Percentiles rank a stretch among this genome's conserved stretches.
Conservation (phyloP, 768 basidiomycete species). For the Harrya chromipes region DNA sequence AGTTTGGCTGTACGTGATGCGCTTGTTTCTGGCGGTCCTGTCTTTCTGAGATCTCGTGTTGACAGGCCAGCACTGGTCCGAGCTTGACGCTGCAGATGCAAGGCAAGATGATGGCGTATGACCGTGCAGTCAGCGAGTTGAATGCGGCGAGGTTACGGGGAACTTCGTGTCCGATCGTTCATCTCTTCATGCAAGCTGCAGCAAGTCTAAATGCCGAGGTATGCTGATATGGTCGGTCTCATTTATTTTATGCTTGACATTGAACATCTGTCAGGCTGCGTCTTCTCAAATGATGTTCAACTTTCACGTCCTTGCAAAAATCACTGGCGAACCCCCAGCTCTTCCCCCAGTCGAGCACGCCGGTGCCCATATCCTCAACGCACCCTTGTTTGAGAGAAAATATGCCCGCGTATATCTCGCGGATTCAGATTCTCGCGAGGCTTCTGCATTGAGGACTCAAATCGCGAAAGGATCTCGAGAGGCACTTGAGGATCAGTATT, state of each 20-base stretch:
- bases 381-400: constrained; percentile 77
- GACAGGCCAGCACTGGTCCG: constrained; percentile 45
- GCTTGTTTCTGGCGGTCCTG: not conserved
- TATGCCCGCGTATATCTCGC: constrained; percentile 75
- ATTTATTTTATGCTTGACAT: not conserved
- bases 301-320: constrained; percentile 72
- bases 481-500: constrained; percentile 88
- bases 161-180: constrained; percentile 72
- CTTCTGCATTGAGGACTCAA: constrained; percentile 60
- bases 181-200: constrained; percentile 67
- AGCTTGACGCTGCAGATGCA: constrained; percentile 77
- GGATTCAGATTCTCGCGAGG: constrained; percentile 62
- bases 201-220: constrained; percentile 58
- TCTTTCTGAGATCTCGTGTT: constrained; percentile 5
- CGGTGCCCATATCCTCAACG: constrained; percentile 77
- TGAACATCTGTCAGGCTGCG: constrained; percentile 36
- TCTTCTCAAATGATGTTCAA: constrained; percentile 63
- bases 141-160: constrained; percentile 71
- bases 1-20: constrained; percentile 45
- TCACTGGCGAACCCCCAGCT: constrained; percentile 71
- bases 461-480: constrained; percentile 76
- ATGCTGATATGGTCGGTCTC: not conserved
- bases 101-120: constrained; percentile 94
- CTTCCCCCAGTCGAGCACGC: constrained; percentile 77
- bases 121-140: constrained; percentile 73